Evolutionary conservation across 2,329 filamentous ascomycete species (phyloP).

Genomic region (Chaetothyriales sp.): DNA sequence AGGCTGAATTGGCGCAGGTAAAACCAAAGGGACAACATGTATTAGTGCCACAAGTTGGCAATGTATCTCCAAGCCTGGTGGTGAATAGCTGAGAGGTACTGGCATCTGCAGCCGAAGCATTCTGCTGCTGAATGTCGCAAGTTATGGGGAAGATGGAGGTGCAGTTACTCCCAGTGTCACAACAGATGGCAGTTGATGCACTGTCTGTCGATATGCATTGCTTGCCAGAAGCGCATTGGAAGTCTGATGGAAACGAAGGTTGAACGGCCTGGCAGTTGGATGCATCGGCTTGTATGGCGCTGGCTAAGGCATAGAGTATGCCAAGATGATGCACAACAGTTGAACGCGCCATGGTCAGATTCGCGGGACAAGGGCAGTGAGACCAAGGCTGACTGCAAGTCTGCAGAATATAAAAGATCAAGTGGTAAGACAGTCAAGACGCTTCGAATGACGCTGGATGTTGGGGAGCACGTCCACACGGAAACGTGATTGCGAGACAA

Average conservation of each 20-base stretch:
- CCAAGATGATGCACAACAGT: not conserved
- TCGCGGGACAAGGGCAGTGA: not conserved
- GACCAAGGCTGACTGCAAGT: not conserved
- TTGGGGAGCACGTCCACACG: not conserved
- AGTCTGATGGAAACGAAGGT: slow-evolving; percentile 27
- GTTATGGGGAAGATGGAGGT: slow-evolving; percentile 29
- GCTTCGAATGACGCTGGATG: not conserved
- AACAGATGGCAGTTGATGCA: slow-evolving; percentile 32
- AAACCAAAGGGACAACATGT: slow-evolving; percentile 37
- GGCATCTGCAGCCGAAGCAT: slow-evolving; percentile 20
- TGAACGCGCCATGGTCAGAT: not conserved
- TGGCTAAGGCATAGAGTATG: not conserved
- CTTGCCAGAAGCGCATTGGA: slow-evolving; percentile 30
- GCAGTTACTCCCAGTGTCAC: slow-evolving; percentile 30
- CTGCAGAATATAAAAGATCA: not conserved
- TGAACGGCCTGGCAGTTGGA: slow-evolving; percentile 25
- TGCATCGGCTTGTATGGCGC: slow-evolving; percentile 5
- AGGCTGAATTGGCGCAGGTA: slow-evolving; percentile 22
- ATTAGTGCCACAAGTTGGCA: slow-evolving; percentile 27
- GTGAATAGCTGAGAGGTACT: slow-evolving; percentile 27
- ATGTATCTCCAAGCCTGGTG: slow-evolving; percentile 26
- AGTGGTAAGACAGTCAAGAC: not conserved
- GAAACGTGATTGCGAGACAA: not conserved
- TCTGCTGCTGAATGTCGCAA: slow-evolving; percentile 31
- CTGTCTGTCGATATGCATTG: slow-evolving; percentile 31